Evolutionary conservation across 139 green algal genomes (phyloP).

Genomic region (Coelastrella sp.): DNA sequence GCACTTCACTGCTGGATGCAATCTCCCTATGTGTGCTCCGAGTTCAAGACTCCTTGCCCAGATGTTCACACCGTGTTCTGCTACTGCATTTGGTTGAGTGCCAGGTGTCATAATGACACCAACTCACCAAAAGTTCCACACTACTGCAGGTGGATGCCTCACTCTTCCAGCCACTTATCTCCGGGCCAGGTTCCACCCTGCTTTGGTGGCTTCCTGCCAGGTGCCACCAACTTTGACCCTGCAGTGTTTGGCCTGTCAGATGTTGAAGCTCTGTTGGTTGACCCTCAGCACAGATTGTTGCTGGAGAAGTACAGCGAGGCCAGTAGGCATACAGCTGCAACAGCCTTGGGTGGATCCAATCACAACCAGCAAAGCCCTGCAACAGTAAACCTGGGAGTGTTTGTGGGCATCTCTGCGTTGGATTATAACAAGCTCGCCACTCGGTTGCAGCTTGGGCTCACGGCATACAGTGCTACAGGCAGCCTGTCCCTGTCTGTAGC

Average conservation of each 20-base stretch:
- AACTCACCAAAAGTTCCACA: not conserved
- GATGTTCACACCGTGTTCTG: not conserved
- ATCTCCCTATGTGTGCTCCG: too few relatives aligned
- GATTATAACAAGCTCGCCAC: slow-evolving; percentile 75
- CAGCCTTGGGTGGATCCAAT: not conserved
- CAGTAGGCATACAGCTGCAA: slow-evolving; percentile 55
- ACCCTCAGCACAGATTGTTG: slow-evolving; percentile 91
- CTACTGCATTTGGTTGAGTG: not conserved
- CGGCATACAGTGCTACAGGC: slow-evolving; percentile 57
- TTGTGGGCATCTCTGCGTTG: slow-evolving; percentile 73
- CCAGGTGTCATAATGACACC: too few relatives aligned
- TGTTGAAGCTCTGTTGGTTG: slow-evolving; percentile 76
- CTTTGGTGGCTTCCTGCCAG: slow-evolving; percentile 62
- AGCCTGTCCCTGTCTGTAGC: slow-evolving; percentile 70
- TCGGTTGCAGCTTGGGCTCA: slow-evolving; percentile 36
- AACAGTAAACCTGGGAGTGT: slow-evolving; percentile 50
- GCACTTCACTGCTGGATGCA: not conserved
- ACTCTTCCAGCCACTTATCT: not conserved
- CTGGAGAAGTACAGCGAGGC: slow-evolving; percentile 65
- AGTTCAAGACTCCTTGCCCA: too few relatives aligned
- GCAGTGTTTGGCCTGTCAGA: slow-evolving; percentile 69
- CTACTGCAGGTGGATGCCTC: slow-evolving; percentile 34
- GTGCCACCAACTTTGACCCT: slow-evolving; percentile 77
- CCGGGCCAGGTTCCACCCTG: not conserved
- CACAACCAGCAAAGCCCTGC: not conserved